A percentile compares a stretch with the other conserved stretches of the same genome.
These are phyloP conservation scores for Macroventuria anomochaeta DNA, from an alignment of 2,329 filamentous ascomycete species.

Conservation along the genomic window DNA sequence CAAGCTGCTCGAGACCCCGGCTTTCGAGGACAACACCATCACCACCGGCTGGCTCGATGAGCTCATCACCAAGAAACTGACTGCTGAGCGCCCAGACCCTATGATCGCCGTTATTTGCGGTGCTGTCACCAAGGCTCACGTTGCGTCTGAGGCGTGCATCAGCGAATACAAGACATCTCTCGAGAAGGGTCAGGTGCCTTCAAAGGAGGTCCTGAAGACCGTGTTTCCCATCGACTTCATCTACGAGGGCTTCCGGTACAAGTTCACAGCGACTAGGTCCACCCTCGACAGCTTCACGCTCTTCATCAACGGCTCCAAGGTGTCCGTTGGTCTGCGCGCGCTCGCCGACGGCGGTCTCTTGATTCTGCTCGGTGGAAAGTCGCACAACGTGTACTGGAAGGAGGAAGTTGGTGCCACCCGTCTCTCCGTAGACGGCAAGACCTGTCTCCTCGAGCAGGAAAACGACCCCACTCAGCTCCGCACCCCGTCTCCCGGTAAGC, in stretches of 20 bases:
- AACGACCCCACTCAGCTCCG: constrained; percentile 98
- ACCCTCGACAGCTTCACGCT: constrained; percentile 94
- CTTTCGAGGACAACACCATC: constrained; percentile 98
- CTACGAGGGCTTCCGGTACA: constrained; percentile 95
- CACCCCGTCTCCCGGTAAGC: constrained; percentile 93
- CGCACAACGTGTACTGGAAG: constrained; percentile 99
- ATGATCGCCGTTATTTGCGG: constrained; percentile 95
- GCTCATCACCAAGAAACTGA: constrained; percentile 96
- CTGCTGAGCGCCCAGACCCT: constrained; percentile 90
- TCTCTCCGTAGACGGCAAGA: constrained; percentile 96
- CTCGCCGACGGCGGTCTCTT: constrained; percentile 93
- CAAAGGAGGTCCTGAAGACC: constrained; percentile 96
- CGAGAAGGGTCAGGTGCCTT: constrained; percentile 96
- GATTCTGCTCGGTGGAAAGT: constrained; percentile 87
- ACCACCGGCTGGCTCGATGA: constrained; percentile 99
- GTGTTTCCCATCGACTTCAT: constrained; percentile 99
- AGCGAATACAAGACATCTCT: constrained; percentile 85
- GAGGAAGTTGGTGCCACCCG: constrained; percentile 96
- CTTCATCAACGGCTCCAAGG: constrained; percentile 99
- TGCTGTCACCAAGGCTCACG: constrained; percentile 92
- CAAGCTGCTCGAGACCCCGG: constrained; percentile 96
- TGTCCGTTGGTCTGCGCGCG: constrained; percentile 87
- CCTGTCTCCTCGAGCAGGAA: constrained; percentile 95
- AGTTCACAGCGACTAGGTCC: constrained; percentile 94
- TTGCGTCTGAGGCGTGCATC: constrained; percentile 89